Percentiles rank a stretch among this genome's conserved stretches.
These are phyloP conservation scores for Coniochaeta ligniaria DNA, from an alignment of 2,329 filamentous ascomycete species.

Conservation along the genomic window DNA sequence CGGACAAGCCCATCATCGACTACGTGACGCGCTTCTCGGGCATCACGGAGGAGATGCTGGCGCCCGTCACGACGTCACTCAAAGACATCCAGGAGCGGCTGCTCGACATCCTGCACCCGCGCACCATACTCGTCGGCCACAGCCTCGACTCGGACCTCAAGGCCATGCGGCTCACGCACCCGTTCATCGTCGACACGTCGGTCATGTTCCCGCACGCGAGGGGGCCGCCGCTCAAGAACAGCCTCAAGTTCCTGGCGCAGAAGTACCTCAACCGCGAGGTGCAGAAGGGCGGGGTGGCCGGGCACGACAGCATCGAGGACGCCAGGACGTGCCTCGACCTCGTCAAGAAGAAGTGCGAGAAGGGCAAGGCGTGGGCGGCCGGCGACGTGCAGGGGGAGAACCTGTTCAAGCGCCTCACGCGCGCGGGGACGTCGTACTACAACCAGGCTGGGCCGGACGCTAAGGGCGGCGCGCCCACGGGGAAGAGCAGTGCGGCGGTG, in stretches of 20 bases:
- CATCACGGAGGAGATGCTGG: slow-evolving; percentile 81
- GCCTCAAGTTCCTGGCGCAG: slow-evolving; percentile 80
- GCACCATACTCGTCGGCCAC: slow-evolving; percentile 71
- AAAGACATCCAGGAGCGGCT: slow-evolving; percentile 75
- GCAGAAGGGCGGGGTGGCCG: slow-evolving; percentile 67
- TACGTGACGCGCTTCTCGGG: slow-evolving; percentile 91
- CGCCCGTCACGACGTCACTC: slow-evolving; percentile 75
- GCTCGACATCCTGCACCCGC: slow-evolving; percentile 62
- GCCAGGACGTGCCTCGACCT: slow-evolving; percentile 86
- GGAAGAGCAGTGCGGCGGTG: slow-evolving; percentile 66
- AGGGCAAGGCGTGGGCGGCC: slow-evolving; percentile 78
- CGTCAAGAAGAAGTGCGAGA: slow-evolving; percentile 92
- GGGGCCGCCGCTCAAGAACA: slow-evolving; percentile 82
- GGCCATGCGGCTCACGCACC: slow-evolving; percentile 79
- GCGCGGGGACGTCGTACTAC: slow-evolving; percentile 55
- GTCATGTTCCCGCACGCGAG: slow-evolving; percentile 86
- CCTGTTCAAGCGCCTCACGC: slow-evolving; percentile 75
- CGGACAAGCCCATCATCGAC: slow-evolving; percentile 78
- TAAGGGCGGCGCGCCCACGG: slow-evolving; percentile 44
- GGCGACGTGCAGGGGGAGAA: slow-evolving; percentile 75
- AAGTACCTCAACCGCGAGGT: slow-evolving; percentile 85
- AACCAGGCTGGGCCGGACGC: slow-evolving; percentile 52
- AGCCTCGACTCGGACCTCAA: slow-evolving; percentile 78
- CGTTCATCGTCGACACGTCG: slow-evolving; percentile 88
- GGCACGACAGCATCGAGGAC: slow-evolving; percentile 91